Conservation (phyloP, 495 filamentous ascomycete species). For the Penicillium cinerascens region DNA sequence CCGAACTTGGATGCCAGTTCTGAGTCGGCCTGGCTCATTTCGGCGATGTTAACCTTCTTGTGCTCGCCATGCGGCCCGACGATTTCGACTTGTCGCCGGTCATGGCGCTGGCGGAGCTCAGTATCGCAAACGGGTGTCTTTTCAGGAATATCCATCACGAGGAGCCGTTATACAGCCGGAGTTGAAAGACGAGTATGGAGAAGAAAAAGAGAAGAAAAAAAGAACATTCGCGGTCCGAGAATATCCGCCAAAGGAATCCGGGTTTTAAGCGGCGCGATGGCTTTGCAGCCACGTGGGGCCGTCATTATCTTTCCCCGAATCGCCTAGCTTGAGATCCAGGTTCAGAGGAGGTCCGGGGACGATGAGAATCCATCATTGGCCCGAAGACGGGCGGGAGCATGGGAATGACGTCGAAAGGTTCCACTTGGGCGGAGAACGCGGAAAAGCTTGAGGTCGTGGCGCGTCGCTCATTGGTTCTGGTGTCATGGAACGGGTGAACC, state of each 20-base stretch:
- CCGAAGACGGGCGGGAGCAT: neutral
- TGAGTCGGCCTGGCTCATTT: conserved; percentile 13
- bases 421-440: neutral
- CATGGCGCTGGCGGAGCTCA: conserved; percentile 9
- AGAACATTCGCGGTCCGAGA: neutral
- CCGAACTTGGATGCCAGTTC: conserved; percentile 19
- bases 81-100: conserved; percentile 8
- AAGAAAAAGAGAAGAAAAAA: neutral
- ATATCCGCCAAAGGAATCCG: neutral
- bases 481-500: too few species aligned
- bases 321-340: neutral
- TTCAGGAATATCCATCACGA: neutral
- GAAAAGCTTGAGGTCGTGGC: neutral
- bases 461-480: neutral
- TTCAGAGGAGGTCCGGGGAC: neutral
- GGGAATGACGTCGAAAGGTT: too few species aligned
- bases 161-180: neutral
- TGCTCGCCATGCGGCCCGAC: conserved; percentile 12
- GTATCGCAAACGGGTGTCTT: neutral
- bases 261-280: neutral
- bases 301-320: neutral
- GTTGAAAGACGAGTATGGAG: neutral
- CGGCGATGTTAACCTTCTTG: conserved; percentile 3
- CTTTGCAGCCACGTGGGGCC: neutral
- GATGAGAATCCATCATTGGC: neutral